Evolutionary conservation across 2,329 filamentous ascomycete species (phyloP).

Genomic region (Tympanopsis confertula): DNA sequence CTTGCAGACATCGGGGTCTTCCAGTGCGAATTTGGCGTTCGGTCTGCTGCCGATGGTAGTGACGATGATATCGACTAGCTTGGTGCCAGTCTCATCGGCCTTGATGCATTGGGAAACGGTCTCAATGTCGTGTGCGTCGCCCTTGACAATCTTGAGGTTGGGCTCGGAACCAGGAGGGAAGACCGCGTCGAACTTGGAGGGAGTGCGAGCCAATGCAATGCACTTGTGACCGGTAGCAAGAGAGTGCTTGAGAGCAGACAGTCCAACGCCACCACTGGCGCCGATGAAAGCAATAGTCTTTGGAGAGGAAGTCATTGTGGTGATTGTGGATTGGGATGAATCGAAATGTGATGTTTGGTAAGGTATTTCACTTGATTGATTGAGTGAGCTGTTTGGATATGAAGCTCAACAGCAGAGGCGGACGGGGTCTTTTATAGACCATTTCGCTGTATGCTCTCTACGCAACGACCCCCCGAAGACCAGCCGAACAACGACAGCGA

Average conservation of each 20-base stretch:
- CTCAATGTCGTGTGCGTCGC: conserved; percentile 30
- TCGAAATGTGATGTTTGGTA: no score
- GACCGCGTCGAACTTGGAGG: conserved; percentile 29
- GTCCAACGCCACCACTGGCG: conserved; percentile 35
- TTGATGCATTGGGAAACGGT: conserved; percentile 20
- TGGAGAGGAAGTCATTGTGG: conserved; percentile 6
- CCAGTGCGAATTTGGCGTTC: conserved; percentile 18
- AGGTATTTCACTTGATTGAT: no score
- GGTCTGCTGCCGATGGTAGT: conserved; percentile 32
- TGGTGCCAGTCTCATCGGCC: conserved; percentile 9
- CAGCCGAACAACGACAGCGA: no score
- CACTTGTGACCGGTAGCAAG: conserved; percentile 33
- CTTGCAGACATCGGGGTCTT: conserved; percentile 35
- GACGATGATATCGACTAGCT: conserved; percentile 32
- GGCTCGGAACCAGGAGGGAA: conserved; percentile 16
- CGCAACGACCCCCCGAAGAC: no score
- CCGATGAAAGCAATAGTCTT: conserved; percentile 39
- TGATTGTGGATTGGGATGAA: conserved; percentile 2
- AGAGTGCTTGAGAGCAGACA: conserved; percentile 29
- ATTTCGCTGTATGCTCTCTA: no score
- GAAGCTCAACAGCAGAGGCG: no score
- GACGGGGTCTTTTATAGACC: no score
- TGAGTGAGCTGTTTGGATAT: no score
- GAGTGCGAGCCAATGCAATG: conserved; percentile 35
- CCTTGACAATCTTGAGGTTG: conserved; percentile 30